Base-by-base conservation (phyloP, 257 asterid genomes). In the Rehmannia glutinosa region DNA sequence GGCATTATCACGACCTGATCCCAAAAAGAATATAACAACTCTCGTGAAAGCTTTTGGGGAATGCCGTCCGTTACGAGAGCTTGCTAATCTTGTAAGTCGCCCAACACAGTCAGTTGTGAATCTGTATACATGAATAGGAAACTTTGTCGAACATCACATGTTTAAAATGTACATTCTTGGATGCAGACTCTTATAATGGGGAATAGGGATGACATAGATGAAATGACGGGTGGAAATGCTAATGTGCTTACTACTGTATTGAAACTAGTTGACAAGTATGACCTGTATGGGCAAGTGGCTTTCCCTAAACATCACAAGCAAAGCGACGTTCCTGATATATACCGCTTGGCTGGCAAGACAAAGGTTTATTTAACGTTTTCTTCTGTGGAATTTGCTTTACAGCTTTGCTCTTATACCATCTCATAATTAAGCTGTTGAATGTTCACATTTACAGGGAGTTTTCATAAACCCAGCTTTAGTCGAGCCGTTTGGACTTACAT, bases 221-320 rank as follows among this genome's bases (percentile, higher is more conserved):
- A 83, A 73, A 87, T 90, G 97, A 72, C 89, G 0, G 84, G 85
- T 2, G 95, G 89, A 66, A 90, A 80, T 63, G 85, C 88, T 15
- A 65, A 69, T 62, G 89, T 90, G 47, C 95, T 90, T 27, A 87
- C 79, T 25, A 87, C 93, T 23, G 93, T 87, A 21, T 45, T 90
- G 35, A 90, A 87, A 86, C 77, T 87, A 27, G 39, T 90, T 41
- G 97, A 90, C 80, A 90, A 73, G 51, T 85, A 87, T 77, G 95
- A 90, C 76, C 87, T 90, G 3, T 90, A 90, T 35, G 97, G 95
- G 46, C 93, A 78, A 85, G 97, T 90, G 16, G 95, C 97, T 13
- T 87, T 83, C 73, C 97, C 97, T 0, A 90, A 90, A 71, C 97
- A 85, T 71, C 97, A 90, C 82, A 90, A 82, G 75, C 97, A 90